phyloP scores from a whole-genome alignment of 768 basidiomycete genomes.

The Boletus rex-veris region DNA sequence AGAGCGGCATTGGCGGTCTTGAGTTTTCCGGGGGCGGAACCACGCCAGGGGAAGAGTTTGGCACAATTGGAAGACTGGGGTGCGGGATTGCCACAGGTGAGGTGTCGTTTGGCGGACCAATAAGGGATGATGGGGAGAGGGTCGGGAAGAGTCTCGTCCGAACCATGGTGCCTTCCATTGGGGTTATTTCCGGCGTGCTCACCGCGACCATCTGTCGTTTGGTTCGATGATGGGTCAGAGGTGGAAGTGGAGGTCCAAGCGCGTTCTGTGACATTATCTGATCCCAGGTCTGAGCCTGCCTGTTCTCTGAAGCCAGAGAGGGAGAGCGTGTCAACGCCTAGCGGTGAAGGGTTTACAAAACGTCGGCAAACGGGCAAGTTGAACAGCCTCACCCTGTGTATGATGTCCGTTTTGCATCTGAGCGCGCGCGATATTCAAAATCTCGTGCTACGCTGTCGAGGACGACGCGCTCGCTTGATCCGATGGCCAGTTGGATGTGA shows the following conservation, averaged over 20 bases:
- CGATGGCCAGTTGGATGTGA: neutral
- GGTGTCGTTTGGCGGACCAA: conserved; percentile 87
- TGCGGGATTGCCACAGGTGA: conserved; percentile 84
- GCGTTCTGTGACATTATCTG: conserved; percentile 56
- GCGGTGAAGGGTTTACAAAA: conserved; percentile 1
- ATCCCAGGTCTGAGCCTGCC: conserved; percentile 34
- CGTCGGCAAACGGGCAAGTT: neutral
- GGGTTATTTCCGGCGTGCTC: conserved; percentile 31
- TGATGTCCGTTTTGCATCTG: conserved; percentile 33
- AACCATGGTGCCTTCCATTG: conserved; percentile 39
- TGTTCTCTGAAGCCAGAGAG: conserved; percentile 16
- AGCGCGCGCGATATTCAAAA: neutral
- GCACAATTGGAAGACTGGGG: conserved; percentile 64
- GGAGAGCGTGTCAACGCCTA: conserved; percentile 19
- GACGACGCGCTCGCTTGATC: neutral
- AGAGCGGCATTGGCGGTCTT: conserved; percentile 89
- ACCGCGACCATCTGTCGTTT: conserved; percentile 29
- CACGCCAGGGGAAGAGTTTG: conserved; percentile 75
- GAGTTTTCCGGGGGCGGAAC: conserved; percentile 74
- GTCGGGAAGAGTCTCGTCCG: conserved; percentile 45
- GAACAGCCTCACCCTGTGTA: conserved; percentile 19
- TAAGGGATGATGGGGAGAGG: conserved; percentile 66
- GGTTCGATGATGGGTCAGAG: conserved; percentile 47
- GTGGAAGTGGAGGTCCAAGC: conserved; percentile 47
- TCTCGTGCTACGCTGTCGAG: neutral